Evolutionary conservation across 2,329 filamentous ascomycete species (phyloP), one percentile per base, ranked within the genome.

Genomic region (Aspergillus flavus): DNA sequence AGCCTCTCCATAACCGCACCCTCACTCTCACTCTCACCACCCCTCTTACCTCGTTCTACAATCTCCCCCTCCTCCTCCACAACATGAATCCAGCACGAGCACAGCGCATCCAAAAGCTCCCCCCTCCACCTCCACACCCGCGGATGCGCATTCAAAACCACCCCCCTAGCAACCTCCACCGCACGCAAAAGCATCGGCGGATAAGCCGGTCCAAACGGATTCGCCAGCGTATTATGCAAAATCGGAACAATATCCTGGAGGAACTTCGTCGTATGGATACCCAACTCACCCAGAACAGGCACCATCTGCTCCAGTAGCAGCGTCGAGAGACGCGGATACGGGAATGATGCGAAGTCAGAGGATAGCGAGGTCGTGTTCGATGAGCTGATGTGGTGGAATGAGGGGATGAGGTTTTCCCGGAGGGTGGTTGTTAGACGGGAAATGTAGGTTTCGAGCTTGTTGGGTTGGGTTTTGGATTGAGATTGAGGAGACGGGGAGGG

Each of bases 141-240:
- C 12, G 91, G 90, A 88, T 92, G 93, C 63, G 86, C 87, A 63
- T 84, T 88, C 14, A 83, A 68, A 12, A 96, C 78, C 16, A 90
- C 78, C 0, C 80, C 78, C 58, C 87, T 83, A 26, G 92, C 70
- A 1, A 87, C 83, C 21, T 80, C 74, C 3, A 84, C 75, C 0
- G 87, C 84, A 0, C 85, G 80, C 0, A 82, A 59, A 1, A 93
- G 77, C 1, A 89, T 79, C 0, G 82, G 78, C 1, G 84, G 80
- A 65, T 86, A 81, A 1, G 84, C 81, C 11, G 84, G 79, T 1
- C 85, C 84, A 72, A 95, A 92, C 0, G 91, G 88, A 71, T 93
- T 88, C 2, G 86, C 83, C 59, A 96, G 80, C 11, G 90, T 85
- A 45, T 82, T 80, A 2, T 87, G 86, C 11, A 92, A 76, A 66